phyloP scores from a whole-genome alignment of 164 flowering plant genomes.

The Cinnamomum micranthum region DNA sequence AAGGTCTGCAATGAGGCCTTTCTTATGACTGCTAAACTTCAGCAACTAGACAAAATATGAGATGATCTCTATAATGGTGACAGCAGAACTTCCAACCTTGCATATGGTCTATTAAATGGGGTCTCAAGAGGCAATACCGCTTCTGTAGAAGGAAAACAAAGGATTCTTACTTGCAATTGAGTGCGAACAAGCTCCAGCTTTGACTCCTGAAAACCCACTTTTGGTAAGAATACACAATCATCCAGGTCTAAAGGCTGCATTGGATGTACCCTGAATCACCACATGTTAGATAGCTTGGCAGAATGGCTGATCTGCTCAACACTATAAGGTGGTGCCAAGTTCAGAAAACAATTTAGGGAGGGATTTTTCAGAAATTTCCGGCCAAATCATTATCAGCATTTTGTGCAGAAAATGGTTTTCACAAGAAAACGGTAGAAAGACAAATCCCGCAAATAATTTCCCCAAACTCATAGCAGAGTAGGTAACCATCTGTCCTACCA shows the following conservation, averaged over 20 bases:
- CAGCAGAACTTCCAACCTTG: background rate
- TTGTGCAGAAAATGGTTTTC: background rate
- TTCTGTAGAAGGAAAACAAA: background rate
- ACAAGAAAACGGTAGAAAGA: background rate
- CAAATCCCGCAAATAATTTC: background rate
- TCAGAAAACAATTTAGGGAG: background rate
- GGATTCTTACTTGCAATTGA: slow-evolving; percentile 59
- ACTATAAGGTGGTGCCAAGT: background rate
- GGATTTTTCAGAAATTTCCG: background rate
- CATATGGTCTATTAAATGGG: background rate
- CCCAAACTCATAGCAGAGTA: background rate
- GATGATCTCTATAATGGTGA: background rate
- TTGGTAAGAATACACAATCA: background rate
- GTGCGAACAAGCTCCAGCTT: slow-evolving; percentile 51
- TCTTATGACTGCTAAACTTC: background rate
- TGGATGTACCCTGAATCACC: background rate
- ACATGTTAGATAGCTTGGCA: background rate
- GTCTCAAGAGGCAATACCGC: background rate
- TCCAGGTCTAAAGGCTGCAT: background rate
- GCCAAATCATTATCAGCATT: background rate
- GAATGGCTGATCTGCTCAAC: background rate
- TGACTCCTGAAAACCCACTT: slow-evolving; percentile 19
- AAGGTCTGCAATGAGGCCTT: background rate
- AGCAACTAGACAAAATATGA: background rate
- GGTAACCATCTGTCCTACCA: background rate